Evolutionary conservation across 805 yeast genomes (phyloP).

Genomic region (Saccharomycopsis microspora): DNA sequence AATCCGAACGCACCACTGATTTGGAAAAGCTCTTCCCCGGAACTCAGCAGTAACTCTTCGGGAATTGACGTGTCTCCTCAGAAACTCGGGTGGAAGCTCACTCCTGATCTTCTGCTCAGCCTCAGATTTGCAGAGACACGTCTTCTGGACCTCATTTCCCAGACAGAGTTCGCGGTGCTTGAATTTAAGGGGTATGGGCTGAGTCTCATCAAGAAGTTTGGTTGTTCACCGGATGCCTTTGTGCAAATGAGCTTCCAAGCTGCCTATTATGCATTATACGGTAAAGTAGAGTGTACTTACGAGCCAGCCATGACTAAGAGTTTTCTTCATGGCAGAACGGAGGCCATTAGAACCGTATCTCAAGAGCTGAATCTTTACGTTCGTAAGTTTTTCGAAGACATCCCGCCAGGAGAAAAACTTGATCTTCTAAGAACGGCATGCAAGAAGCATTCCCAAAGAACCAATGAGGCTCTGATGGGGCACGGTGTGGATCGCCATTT

Average conservation of each 20-base stretch:
- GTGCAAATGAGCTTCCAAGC: conserved; percentile 91
- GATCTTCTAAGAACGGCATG: conserved; percentile 59
- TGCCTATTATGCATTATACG: conserved; percentile 83
- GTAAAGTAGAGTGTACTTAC: conserved; percentile 86
- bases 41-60: conserved; percentile 31
- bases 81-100: conserved; percentile 80
- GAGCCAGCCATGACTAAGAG: conserved; percentile 95
- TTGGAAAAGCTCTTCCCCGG: conserved; percentile 12
- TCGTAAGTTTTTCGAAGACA: conserved; percentile 68
- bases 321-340: conserved; percentile 85
- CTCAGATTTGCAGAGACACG: conserved; percentile 87
- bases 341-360: conserved; percentile 80
- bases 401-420: conserved; percentile 48
- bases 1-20: conserved; percentile 40
- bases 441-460: conserved; percentile 50
- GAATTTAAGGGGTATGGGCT: conserved; percentile 66
- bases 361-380: conserved; percentile 73
- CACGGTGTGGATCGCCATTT: conserved; percentile 89
- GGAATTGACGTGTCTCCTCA: conserved; percentile 62
- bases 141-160: conserved; percentile 75
- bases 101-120: conserved; percentile 66
- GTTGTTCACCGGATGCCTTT: conserved; percentile 89
- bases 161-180: conserved; percentile 74
- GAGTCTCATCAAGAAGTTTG: conserved; percentile 69
- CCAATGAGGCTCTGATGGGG: conserved; percentile 62